Conservation (phyloP, 1,284 basidiomycete species). For the Coniferiporia sulphurascens region DNA sequence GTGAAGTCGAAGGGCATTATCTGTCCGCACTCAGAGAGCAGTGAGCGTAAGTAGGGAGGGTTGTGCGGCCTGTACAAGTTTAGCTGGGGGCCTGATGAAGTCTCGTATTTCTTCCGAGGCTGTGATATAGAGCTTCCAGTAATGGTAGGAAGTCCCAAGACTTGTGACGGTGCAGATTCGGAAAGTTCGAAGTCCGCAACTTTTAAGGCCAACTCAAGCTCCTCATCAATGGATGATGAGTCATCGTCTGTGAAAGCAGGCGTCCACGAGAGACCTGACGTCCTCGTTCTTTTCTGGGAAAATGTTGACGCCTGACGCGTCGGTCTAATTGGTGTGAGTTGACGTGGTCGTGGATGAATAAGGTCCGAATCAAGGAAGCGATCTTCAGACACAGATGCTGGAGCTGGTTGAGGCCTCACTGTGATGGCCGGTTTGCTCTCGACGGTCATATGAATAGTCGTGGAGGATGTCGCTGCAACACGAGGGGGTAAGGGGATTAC, state of each 20-base stretch:
- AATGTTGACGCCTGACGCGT: neutral
- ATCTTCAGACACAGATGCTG: neutral
- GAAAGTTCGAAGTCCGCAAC: slow-evolving; percentile 13
- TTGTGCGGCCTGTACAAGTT: slow-evolving; percentile 20
- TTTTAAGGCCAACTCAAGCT: slow-evolving; percentile 16
- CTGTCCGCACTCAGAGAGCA: slow-evolving; percentile 66
- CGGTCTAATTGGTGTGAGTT: slow-evolving; percentile 2
- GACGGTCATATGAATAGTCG: neutral
- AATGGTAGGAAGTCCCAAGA: neutral
- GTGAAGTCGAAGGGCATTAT: slow-evolving; percentile 67
- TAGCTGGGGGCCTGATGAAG: slow-evolving; percentile 35
- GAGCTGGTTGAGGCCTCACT: neutral
- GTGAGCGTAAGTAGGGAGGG: slow-evolving; percentile 51
- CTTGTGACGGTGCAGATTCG: neutral
- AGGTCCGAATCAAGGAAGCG: neutral
- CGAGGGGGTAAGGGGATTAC: neutral
- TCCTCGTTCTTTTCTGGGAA: neutral
- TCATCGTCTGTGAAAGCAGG: slow-evolving; percentile 5
- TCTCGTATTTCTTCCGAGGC: neutral
- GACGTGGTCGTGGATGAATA: neutral
- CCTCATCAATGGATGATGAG: slow-evolving; percentile 14
- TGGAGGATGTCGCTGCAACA: neutral
- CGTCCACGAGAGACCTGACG: neutral
- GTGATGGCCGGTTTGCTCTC: neutral
- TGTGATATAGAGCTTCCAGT: neutral